Base-by-base conservation (phyloP, 2,329 filamentous ascomycete genomes). In the Neospermospora avenae region DNA sequence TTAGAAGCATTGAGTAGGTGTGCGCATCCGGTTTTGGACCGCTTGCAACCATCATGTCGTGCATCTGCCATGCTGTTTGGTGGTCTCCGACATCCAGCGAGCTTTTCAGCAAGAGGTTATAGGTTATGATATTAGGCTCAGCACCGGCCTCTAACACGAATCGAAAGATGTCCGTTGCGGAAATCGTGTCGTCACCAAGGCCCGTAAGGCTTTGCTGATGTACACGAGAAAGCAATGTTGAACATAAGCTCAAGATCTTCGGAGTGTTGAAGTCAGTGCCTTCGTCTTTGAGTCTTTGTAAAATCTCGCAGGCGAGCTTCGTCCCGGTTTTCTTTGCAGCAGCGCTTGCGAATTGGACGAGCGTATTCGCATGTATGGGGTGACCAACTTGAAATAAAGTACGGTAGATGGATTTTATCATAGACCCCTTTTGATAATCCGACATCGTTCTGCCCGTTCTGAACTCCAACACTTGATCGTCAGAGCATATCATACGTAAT, bases 81-180 rank as follows among this genome's bases (percentile, higher is more conserved):
- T 84, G 72, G 66, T 90, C 83, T 11, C 82, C 81, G n/a, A 80
- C 82, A 60, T 85, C 78, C 67, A 89, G 84, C 16, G 92, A 84
- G 60, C 91, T 90, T 41, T 85, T 80, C 57, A 97, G 82, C 60
- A 91, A 76, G 46, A 88, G 80, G 16, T 88, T 89, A 69, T 88
- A 84, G 11, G 81, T 80, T 59, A 85, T 76, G 14, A 83, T 74
- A 64, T 90, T 88, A 24, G 89, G 84, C 20, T 77, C 76, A 51
- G 89, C 75, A 1, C 87, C 88, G n/a, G 81, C 74, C 20, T 81
- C 75, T 11, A 88, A 72, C 54, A 92, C 77, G 8, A 75, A 72
- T 55, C 82, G 76, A 22, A 87, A 81, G 4, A 87, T 75, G 4
- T 78, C 73, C 10, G 83, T 39, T 34, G 31, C 42, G n/a, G 54